phyloP scores from a whole-genome alignment of 345 rosid species.

The Rhodamnia rubescens region DNA sequence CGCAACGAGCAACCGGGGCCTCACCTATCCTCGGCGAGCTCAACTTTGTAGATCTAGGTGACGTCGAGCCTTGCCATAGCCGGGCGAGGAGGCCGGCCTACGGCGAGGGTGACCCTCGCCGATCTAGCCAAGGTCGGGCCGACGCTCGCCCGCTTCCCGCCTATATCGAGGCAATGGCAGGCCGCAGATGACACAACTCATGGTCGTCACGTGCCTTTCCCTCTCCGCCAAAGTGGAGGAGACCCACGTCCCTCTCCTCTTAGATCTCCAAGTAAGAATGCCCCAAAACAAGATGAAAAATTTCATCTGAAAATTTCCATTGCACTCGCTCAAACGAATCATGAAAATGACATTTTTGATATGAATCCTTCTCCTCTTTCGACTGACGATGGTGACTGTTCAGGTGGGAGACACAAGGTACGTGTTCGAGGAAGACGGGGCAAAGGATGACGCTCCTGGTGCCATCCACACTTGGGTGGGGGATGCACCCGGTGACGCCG shows the following conservation, averaged over 20 bases:
- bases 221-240: slow-evolving; percentile 94
- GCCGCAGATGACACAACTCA: slow-evolving; percentile 88
- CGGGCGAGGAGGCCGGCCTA: no score
- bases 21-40: no score
- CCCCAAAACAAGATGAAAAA: no score
- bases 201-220: slow-evolving; percentile 80
- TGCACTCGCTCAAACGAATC: neutral
- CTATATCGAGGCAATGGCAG: neutral
- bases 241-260: slow-evolving; percentile 65
- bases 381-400: neutral
- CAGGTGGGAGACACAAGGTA: slow-evolving; percentile 67
- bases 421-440: slow-evolving; percentile 67
- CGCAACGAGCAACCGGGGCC: no score
- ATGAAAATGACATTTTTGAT: neutral
- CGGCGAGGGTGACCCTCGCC: no score
- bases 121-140: no score
- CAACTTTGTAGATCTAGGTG: no score
- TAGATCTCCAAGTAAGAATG: slow-evolving; percentile 63
- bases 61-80: no score
- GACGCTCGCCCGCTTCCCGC: no score
- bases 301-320: neutral
- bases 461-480: slow-evolving; percentile 39
- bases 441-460: slow-evolving; percentile 95
- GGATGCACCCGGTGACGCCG: slow-evolving; percentile 56
- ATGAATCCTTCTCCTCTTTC: neutral